Conservation (phyloP, 202 grass and related monocot genomes). For the Dendrocalamus latiflorus region DNA sequence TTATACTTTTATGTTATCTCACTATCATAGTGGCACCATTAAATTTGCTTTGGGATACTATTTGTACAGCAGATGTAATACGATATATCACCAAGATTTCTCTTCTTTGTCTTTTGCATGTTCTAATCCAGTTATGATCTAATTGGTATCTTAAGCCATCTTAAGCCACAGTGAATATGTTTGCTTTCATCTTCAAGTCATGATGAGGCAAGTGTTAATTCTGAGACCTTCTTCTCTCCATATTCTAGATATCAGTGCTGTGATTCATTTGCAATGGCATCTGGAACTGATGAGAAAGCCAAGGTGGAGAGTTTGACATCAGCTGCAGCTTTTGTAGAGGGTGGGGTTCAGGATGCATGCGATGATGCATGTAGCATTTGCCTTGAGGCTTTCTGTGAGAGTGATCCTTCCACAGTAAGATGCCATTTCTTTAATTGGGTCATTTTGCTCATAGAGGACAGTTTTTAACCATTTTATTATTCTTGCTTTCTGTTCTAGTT, state of each 20-base stretch:
- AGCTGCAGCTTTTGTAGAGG: conserved; percentile 84
- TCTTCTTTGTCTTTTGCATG: neutral
- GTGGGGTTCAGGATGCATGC: conserved; percentile 87
- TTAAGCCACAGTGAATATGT: neutral
- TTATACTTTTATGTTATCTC: neutral
- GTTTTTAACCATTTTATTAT: conserved; percentile 27
- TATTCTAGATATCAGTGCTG: conserved; percentile 15
- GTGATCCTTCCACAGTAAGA: conserved; percentile 86
- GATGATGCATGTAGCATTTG: conserved; percentile 98
- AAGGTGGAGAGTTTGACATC: conserved; percentile 81
- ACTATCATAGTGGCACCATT: neutral
- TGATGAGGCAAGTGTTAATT: neutral
- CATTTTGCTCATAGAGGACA: neutral
- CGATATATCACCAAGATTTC: neutral
- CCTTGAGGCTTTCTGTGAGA: conserved; percentile 85
- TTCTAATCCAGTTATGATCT: neutral
- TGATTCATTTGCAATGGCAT: conserved; percentile 36
- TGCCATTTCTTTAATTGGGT: neutral
- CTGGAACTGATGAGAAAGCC: conserved; percentile 46
- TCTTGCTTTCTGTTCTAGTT: conserved; percentile 52
- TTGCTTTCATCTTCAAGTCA: neutral
- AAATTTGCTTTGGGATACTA: neutral
- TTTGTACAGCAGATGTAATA: neutral
- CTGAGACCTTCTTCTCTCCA: neutral
- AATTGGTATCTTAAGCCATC: neutral